Evolutionary conservation across 352 stramenopile genomes (phyloP).

Genomic region (Phytophthora aleatoria): DNA sequence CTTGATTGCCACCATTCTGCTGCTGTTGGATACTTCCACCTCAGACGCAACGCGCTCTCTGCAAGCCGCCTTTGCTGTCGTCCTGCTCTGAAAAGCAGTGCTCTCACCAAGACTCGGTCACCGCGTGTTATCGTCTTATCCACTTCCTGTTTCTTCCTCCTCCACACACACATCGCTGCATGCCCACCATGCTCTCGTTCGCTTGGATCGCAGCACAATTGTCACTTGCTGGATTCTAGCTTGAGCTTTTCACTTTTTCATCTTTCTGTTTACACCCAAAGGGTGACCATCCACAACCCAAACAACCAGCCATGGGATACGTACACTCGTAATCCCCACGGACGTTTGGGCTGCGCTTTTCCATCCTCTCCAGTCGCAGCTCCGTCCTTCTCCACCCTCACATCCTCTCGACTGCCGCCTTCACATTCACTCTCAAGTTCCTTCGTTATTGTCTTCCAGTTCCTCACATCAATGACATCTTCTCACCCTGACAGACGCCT

Average conservation of each 20-base stretch:
- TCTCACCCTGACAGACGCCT: constrained; percentile 4
- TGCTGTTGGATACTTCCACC: constrained; percentile 12
- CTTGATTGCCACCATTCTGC: constrained; percentile 1
- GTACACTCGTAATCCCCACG: not conserved
- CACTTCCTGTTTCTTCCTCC: not conserved
- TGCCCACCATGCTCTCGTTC: constrained; percentile 2
- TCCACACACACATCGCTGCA: not conserved
- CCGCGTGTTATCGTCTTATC: not conserved
- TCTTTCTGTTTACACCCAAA: constrained; percentile 5
- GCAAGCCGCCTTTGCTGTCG: not conserved
- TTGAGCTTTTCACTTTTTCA: constrained; percentile 1
- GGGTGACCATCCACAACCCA: constrained; percentile 18
- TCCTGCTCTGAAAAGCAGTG: not conserved
- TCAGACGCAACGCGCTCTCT: not conserved
- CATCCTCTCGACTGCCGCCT: constrained; percentile 26
- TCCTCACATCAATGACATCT: constrained; percentile 6
- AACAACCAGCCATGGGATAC: constrained; percentile 4
- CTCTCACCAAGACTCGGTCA: no score
- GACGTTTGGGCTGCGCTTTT: not conserved
- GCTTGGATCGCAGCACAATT: not conserved
- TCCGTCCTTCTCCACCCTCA: no score
- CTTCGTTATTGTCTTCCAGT: constrained; percentile 7
- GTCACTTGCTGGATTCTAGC: not conserved
- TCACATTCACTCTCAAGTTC: constrained; percentile 22
- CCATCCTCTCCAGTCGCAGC: not conserved